Base-by-base conservation (phyloP, 768 basidiomycete species). In the Suillus bovinus region DNA sequence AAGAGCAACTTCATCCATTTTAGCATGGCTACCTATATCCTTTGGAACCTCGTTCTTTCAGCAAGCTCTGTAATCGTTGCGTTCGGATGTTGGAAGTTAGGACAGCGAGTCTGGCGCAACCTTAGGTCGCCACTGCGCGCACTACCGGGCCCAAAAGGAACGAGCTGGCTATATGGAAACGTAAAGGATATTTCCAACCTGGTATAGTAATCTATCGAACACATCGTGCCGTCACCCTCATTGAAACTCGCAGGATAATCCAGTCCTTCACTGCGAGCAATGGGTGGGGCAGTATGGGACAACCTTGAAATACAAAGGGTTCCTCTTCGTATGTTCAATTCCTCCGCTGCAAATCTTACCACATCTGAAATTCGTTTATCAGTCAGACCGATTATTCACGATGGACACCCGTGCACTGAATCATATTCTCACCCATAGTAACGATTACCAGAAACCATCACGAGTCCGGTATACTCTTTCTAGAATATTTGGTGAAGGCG, bases 341-440 rank as follows among this genome's bases (percentile, higher is more conserved):
- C 38, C 24, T 24, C 61, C 13, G 5, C 5, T 46, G 16, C 13
- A 7, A 34, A 22, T 27, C 3, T 52, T 17, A 11, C 16, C 41
- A 29, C 39, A 8, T 22, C 57, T 63, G 53, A 63, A 33, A 14
- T 13, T 49, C 7, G n/a, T 44, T 41, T 17, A 20, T 36, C 61
- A 81, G 78, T 49, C 61, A 7, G 60, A 72, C 20, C 79, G 82
- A 8, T 71, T 91, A 10, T 81, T 80, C 69, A 89, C 87, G 0
- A 70, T 78, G 58, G 91, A 92, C 67, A 75, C 83, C 0, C 82
- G 83, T 31, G n/a, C n/a, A n/a, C n/a, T n/a, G n/a, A n/a, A n/a
- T n/a, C n/a, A n/a, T n/a, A n/a, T n/a, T n/a, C n/a, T n/a, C n/a
- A n/a, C n/a, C n/a, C n/a, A n/a, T n/a, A n/a, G n/a, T n/a, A n/a